Evolutionary conservation across 2,329 filamentous ascomycete species (phyloP).

Genomic region (Aspergillus pseudonomiae): DNA sequence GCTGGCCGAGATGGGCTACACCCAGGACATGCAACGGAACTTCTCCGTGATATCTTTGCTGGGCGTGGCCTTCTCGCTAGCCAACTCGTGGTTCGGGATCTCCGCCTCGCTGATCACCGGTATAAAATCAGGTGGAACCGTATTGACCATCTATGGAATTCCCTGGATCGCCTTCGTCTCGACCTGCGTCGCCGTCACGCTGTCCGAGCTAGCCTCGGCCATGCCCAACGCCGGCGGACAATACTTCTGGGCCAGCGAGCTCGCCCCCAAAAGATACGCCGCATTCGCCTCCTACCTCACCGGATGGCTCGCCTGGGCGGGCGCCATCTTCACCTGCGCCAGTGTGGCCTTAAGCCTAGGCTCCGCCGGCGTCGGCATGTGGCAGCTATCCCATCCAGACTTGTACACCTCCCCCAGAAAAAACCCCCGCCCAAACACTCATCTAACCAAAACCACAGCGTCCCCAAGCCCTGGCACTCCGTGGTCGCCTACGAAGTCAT

Average conservation of each 20-base stretch:
- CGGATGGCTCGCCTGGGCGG: slow-evolving; percentile 57
- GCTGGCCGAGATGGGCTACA: slow-evolving; percentile 52
- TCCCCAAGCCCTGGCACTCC: slow-evolving; percentile 38
- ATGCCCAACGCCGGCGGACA: slow-evolving; percentile 56
- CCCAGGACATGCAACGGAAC: slow-evolving; percentile 48
- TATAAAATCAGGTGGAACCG: slow-evolving; percentile 53
- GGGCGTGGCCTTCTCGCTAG: slow-evolving; percentile 54
- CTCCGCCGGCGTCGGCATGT: slow-evolving; percentile 54
- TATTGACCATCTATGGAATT: slow-evolving; percentile 54
- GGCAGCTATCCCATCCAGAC: slow-evolving; percentile 54
- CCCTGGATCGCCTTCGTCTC: slow-evolving; percentile 51
- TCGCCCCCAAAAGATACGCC: slow-evolving; percentile 49
- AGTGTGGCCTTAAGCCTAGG: slow-evolving; percentile 55
- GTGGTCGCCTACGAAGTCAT: slow-evolving; percentile 51
- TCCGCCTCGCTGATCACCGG: slow-evolving; percentile 53
- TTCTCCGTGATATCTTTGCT: slow-evolving; percentile 53
- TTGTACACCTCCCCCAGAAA: slow-evolving; percentile 44
- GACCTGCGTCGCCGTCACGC: slow-evolving; percentile 48
- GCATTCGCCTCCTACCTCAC: slow-evolving; percentile 52
- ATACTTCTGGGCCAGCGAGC: slow-evolving; percentile 55
- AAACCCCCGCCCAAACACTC: neutral
- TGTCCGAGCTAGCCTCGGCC: slow-evolving; percentile 53
- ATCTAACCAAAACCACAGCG: slow-evolving; percentile 13
- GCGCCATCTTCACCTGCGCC: slow-evolving; percentile 57
- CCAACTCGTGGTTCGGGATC: slow-evolving; percentile 57